phyloP scores from a whole-genome alignment of 768 basidiomycete species.

The Pisolithus sp. region DNA sequence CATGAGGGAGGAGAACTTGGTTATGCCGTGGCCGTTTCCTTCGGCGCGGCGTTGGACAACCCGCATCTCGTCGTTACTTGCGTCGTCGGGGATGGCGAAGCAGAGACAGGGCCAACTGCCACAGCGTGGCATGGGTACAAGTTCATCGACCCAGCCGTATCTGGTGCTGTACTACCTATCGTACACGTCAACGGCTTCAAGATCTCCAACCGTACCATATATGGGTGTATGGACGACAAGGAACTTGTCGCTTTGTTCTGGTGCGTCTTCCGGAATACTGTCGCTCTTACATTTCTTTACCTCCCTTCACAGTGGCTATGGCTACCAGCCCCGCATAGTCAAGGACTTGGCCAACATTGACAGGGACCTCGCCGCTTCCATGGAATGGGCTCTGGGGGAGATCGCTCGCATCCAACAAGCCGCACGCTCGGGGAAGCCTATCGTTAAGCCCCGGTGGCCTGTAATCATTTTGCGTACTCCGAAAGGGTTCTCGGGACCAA shows the following conservation, averaged over 20 bases:
- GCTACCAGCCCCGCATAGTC: slow-evolving; percentile 85
- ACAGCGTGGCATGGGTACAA: slow-evolving; percentile 83
- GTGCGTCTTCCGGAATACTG: slow-evolving; percentile 29
- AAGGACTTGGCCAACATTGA: slow-evolving; percentile 63
- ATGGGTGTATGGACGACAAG: slow-evolving; percentile 86
- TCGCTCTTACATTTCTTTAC: slow-evolving; percentile 1
- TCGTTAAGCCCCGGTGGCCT: slow-evolving; percentile 89
- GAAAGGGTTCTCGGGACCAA: slow-evolving; percentile 74
- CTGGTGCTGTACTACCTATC: slow-evolving; percentile 87
- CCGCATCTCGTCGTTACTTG: slow-evolving; percentile 78
- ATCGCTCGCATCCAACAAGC: slow-evolving; percentile 74
- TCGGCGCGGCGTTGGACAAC: slow-evolving; percentile 88
- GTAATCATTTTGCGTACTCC: slow-evolving; percentile 81
- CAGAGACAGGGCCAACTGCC: slow-evolving; percentile 75
- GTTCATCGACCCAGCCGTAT: slow-evolving; percentile 85
- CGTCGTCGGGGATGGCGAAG: slow-evolving; percentile 86
- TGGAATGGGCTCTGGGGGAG: slow-evolving; percentile 75
- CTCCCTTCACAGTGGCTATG: slow-evolving; percentile 51
- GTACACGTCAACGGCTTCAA: slow-evolving; percentile 86
- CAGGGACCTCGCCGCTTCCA: slow-evolving; percentile 69
- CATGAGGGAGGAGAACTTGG: slow-evolving; percentile 92
- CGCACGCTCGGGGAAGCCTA: slow-evolving; percentile 68
- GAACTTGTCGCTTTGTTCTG: slow-evolving; percentile 72
- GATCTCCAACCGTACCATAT: slow-evolving; percentile 86
- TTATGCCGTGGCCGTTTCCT: slow-evolving; percentile 80